Conservation (phyloP, 345 rosid species). For the Acer campestre region DNA sequence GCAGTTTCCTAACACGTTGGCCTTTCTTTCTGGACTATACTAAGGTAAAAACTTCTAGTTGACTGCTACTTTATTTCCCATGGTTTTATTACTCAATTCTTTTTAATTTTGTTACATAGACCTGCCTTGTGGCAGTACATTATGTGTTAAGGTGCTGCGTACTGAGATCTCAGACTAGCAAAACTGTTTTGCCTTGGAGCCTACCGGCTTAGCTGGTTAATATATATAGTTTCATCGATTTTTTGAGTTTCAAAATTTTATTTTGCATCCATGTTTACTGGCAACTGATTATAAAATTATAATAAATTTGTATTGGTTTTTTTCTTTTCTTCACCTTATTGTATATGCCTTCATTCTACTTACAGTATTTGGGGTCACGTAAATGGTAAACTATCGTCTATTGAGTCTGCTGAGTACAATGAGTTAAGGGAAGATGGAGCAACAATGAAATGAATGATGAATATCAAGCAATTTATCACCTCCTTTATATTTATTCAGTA, state of each 20-base stretch:
- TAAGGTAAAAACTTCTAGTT: not conserved
- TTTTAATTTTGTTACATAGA: not conserved
- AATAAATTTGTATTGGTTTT: no score
- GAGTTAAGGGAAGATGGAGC: no score
- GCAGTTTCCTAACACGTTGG: constrained; percentile 26
- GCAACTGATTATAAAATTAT: not conserved
- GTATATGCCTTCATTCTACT: no score
- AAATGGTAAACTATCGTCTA: no score
- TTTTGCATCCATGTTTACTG: not conserved
- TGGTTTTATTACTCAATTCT: not conserved
- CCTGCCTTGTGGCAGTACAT: not conserved
- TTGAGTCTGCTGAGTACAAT: no score
- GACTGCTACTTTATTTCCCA: not conserved
- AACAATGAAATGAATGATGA: no score
- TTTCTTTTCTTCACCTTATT: not conserved
- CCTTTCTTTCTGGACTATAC: not conserved
- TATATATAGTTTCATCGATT: no score
- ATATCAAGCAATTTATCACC: no score
- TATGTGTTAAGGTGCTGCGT: not conserved
- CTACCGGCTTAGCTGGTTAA: not conserved
- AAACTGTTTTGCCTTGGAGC: not conserved
- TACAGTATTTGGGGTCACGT: no score
- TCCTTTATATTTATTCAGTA: no score
- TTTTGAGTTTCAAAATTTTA: not conserved
- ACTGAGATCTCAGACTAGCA: not conserved